Conservation (phyloP, 2,329 filamentous ascomycete species). For the Fusarium chaquense region DNA sequence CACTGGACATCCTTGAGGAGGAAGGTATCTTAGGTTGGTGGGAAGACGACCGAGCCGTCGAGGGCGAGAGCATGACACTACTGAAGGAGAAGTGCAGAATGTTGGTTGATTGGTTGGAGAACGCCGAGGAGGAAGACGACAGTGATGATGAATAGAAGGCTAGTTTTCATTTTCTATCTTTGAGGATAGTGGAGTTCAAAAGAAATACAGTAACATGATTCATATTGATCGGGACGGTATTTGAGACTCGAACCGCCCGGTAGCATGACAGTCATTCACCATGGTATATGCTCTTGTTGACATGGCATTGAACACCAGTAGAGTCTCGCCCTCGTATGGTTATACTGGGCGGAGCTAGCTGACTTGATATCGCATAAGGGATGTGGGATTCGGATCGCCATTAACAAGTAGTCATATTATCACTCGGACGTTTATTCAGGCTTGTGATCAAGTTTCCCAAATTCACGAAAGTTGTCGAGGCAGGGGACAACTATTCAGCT, state of each 20-base stretch:
- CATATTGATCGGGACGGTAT: background rate
- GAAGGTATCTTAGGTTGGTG: slow-evolving; percentile 93
- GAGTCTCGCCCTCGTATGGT: background rate
- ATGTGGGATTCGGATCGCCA: background rate
- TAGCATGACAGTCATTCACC: background rate
- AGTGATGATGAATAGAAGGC: slow-evolving; percentile 55
- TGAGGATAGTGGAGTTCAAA: slow-evolving; percentile 33
- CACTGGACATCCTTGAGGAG: slow-evolving; percentile 86
- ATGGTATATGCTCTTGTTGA: background rate
- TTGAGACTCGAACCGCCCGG: background rate
- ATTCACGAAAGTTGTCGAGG: background rate
- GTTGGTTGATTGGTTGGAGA: slow-evolving; percentile 86
- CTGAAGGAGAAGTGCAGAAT: slow-evolving; percentile 80
- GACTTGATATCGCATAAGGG: background rate
- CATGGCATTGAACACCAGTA: background rate
- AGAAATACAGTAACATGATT: slow-evolving; percentile 20
- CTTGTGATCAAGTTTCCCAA: background rate
- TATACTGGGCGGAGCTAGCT: background rate
- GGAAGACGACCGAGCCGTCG: slow-evolving; percentile 76
- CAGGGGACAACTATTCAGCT: background rate
- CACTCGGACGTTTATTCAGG: background rate
- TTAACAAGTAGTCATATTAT: background rate
- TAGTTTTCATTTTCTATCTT: slow-evolving; percentile 10
- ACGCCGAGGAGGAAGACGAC: slow-evolving; percentile 79
- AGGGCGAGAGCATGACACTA: slow-evolving; percentile 74